phyloP scores from a whole-genome alignment of 805 yeast genomes.

The Wickerhamiella parazyma region DNA sequence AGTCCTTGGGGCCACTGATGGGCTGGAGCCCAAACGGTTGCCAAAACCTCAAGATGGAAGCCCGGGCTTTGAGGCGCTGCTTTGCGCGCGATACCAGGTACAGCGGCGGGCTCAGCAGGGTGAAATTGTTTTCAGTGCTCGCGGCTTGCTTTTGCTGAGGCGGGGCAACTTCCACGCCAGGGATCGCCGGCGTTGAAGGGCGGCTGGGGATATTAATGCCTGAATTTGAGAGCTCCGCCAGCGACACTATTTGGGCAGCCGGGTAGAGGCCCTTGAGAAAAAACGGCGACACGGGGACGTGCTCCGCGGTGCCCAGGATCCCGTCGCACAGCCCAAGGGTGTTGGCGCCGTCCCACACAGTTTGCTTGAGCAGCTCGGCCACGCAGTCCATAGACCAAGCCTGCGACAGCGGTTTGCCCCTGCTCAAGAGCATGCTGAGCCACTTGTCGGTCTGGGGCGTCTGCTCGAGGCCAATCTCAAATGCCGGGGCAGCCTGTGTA shows the following conservation, averaged over 20 bases:
- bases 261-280: slow-evolving; percentile 3
- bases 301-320: background rate
- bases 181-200: slow-evolving; percentile 4
- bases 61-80: slow-evolving; percentile 24
- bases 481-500: background rate
- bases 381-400: slow-evolving; percentile 14
- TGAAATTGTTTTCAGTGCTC: background rate
- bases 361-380: slow-evolving; percentile 21
- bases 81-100: slow-evolving; percentile 21
- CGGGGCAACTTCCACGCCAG: slow-evolving; percentile 2
- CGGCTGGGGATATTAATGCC: background rate
- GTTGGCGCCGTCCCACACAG: slow-evolving; percentile 28
- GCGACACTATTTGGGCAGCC: background rate
- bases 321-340: background rate
- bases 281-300: slow-evolving; percentile 7
- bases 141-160: background rate
- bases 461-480: background rate
- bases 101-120: slow-evolving; percentile 23
- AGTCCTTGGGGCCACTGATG: slow-evolving; percentile 20
- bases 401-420: background rate
- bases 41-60: slow-evolving; percentile 30
- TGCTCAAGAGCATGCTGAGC: background rate
- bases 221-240: slow-evolving; percentile 1
- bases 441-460: background rate
- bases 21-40: slow-evolving; percentile 28